Percentiles rank a stretch among this genome's conserved stretches.
Evolutionary conservation across 179 eudicot species (phyloP).

Genomic region (Pouteria campechiana): DNA sequence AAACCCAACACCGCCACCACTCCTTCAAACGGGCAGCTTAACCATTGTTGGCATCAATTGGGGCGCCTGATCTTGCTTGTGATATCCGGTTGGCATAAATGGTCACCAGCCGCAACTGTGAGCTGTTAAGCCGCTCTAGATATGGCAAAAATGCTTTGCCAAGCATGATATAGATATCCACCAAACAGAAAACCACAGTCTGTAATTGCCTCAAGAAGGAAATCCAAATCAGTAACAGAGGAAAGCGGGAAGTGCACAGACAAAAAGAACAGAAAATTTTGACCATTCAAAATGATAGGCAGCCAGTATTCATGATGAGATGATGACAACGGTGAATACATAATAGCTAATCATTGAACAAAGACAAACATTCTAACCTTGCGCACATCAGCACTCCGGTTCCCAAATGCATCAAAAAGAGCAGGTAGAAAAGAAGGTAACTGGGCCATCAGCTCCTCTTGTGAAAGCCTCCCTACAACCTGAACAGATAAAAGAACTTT

Average conservation of each 20-base stretch:
- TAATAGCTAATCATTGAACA: no score
- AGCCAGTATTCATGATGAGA: no score
- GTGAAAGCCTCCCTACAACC: conserved; percentile 89
- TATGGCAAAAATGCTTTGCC: conserved; percentile 90
- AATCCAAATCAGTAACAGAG: background rate
- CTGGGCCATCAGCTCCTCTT: conserved; percentile 74
- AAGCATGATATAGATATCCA: conserved; percentile 91
- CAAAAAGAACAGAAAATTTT: no score
- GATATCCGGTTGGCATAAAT: conserved; percentile 94
- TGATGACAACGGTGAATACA: no score
- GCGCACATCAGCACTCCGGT: conserved; percentile 96
- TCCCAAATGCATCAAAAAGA: conserved; percentile 94
- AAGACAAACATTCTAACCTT: conserved; percentile 37
- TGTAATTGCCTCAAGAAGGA: conserved; percentile 19
- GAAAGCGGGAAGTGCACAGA: no score
- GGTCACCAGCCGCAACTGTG: conserved; percentile 86
- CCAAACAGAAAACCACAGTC: conserved; percentile 98
- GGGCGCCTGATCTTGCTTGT: conserved; percentile 74
- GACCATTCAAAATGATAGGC: no score
- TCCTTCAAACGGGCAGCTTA: conserved; percentile 6
- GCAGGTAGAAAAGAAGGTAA: conserved; percentile 88
- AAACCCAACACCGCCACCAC: background rate
- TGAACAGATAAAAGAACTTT: conserved; percentile 15
- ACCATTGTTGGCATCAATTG: conserved; percentile 47
- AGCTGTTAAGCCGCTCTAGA: conserved; percentile 86